Base-by-base conservation (phyloP, 1,284 basidiomycete genomes). In the Pseudozyma hubeiensis region DNA sequence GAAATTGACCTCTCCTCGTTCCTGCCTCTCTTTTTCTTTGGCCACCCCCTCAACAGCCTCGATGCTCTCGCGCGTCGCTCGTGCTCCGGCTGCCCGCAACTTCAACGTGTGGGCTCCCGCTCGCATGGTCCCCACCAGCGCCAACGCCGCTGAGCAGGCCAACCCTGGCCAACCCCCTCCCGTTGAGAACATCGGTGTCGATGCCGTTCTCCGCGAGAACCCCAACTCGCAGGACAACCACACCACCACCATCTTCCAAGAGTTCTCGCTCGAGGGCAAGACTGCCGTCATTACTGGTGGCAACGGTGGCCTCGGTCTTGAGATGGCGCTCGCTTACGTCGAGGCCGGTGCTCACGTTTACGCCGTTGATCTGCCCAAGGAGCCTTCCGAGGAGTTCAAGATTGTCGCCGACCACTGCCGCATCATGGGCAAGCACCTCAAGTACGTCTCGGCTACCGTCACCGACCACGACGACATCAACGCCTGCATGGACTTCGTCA, bases 321-420 rank as follows among this genome's bases (percentile, higher is more conserved):
- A 92, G 85, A 91, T 92, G 88, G 91, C 91, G 33, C 87, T 92
- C 60, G 89, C 90, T 5, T 86, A 92, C 40, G 88, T 89, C 43
- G 92, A 94, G 85, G 89, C 90, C 4, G 92, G 92, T 51, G 91
- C 92, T 4, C 87, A 90, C 2, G 89, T 94, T 0, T 91, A 92
- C 82, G 92, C 91, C 78, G 84, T 93, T 37, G 93, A 94, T 84
- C 85, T 93, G 6, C 88, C 91, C 5, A 78, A 86, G 51, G 84
- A 86, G 52, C 90, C 93, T 0, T 89, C 89, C 5, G 87, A 88
- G 3, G 91, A 92, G 79, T 94, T 91, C 88, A 77, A 84, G 65
- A 75, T 76, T 45, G 81, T 83, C 14, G 78, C 81, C 29, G 75
- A 81, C 64, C 81, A 83, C 46, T 87, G 84, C 71, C 85, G 84